A percentile compares a stretch with the other conserved stretches of the same genome.
These are phyloP conservation scores for Dothideomycetidae sp. DNA, from an alignment of 2,329 filamentous ascomycete genomes.

Conservation along the genomic window DNA sequence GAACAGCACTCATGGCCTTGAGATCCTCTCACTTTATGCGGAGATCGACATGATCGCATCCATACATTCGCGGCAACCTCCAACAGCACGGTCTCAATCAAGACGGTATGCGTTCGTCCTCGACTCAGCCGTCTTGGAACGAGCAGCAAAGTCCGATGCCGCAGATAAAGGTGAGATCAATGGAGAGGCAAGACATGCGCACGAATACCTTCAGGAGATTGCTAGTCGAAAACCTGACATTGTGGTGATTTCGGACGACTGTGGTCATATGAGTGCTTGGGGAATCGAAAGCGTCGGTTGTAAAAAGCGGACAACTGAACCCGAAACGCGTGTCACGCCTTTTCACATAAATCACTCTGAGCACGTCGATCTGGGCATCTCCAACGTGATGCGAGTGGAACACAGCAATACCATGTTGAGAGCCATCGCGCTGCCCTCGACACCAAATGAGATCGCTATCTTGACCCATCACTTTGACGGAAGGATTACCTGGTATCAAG, in stretches of 20 bases:
- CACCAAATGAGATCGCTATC: slow-evolving; percentile 28
- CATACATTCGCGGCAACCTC: slow-evolving; percentile 39
- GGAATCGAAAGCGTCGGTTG: slow-evolving; percentile 75
- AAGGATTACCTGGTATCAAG: slow-evolving; percentile 66
- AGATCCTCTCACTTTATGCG: slow-evolving; percentile 66
- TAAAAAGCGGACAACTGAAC: slow-evolving; percentile 41
- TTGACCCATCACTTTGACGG: slow-evolving; percentile 78
- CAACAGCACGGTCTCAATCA: slow-evolving; percentile 24
- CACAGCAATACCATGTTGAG: slow-evolving; percentile 52
- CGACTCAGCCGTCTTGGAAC: slow-evolving; percentile 69
- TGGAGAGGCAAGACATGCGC: slow-evolving; percentile 48
- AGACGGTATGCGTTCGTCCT: slow-evolving; percentile 61
- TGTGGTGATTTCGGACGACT: slow-evolving; percentile 70
- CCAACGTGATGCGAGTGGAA: slow-evolving; percentile 25
- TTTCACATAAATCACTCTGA: slow-evolving; percentile 77
- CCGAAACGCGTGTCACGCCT: slow-evolving; percentile 32
- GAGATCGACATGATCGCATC: slow-evolving; percentile 62
- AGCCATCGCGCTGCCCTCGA: slow-evolving; percentile 36
- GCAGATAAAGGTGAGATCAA: slow-evolving; percentile 19
- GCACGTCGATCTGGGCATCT: slow-evolving; percentile 26
- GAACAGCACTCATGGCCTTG: slow-evolving; percentile 54
- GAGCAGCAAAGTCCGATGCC: slow-evolving; percentile 51
- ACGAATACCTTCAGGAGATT: slow-evolving; percentile 75
- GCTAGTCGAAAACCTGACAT: slow-evolving; percentile 78
- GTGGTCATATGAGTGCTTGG: slow-evolving; percentile 81